Base-by-base conservation (phyloP, 1,284 basidiomycete genomes). In the Leccinum insolens region DNA sequence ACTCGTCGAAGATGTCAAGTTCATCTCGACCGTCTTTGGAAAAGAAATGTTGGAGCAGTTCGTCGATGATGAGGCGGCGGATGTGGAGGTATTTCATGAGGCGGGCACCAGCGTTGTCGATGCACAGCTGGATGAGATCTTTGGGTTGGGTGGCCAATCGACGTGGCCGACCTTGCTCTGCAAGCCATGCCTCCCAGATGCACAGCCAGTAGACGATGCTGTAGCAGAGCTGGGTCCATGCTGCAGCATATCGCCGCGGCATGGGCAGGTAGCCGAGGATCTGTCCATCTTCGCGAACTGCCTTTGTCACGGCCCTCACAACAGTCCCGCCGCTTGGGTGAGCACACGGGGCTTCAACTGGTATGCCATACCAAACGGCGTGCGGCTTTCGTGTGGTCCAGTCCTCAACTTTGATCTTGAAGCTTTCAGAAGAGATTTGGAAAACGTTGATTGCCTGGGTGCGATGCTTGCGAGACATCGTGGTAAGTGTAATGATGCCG, bases 191-290 rank as follows among this genome's bases (percentile, higher is more conserved):
- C 12, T 61, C n/a, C 34, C 60, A 61, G 17, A 61, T 41, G n/a
- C 7, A 37, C 7, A 15, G 37, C 31, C 34, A 61, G 20, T 37
- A 61, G 7, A 61, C 34, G 15, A 61, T 39, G 31, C 9, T 39
- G n/a, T 39, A 61, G 37, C 60, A 61, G 9, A 61, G 60, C 20
- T 61, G 60, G n/a, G 20, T 39, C 60, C 60, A 61, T 12, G 60
- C 60, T 12, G 17, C 9, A 3, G 4, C n/a, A 34, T 61, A 61
- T 14, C 14, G 20, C n/a, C 11, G 17, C 6, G 20, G 60, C 9
- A 39, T 39, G 9, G 60, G 6, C n/a, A 61, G 34, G 14, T 37
- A 41, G n/a, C 34, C 60, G 7, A 61, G n/a, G 12, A 61, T 34
- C 28, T 61, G 12, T 15, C 25, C n/a, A 39, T 61, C 34, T 25